Evolutionary conservation across 805 yeast species (phyloP).

Genomic region (Kodamaea kaohsiungensis): DNA sequence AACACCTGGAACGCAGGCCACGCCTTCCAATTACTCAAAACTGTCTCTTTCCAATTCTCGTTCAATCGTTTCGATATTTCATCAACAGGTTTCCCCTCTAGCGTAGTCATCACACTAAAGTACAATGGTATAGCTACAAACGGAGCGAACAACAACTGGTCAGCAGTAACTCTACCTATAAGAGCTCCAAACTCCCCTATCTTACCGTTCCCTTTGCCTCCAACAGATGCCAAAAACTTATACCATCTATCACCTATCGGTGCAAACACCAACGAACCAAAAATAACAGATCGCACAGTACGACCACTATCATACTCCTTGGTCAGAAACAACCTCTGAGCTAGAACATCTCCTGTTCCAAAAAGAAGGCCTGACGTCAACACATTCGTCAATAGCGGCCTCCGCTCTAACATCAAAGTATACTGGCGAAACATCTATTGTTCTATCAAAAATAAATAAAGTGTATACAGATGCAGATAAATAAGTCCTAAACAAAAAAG

Average conservation of each 20-base stretch:
- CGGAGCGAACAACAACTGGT: constrained; percentile 80
- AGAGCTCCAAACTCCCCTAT: constrained; percentile 5
- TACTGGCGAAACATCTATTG: constrained; percentile 4
- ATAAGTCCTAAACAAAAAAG: neutral
- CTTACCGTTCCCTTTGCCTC: neutral
- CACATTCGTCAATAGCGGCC: constrained; percentile 37
- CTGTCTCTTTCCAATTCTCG: constrained; percentile 63
- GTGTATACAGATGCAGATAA: neutral
- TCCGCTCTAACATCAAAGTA: neutral
- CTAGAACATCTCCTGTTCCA: constrained; percentile 74
- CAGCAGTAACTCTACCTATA: constrained; percentile 55
- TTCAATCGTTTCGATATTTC: constrained; percentile 45
- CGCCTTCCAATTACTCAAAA: constrained; percentile 74
- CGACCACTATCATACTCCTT: constrained; percentile 50
- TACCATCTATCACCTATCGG: constrained; percentile 79
- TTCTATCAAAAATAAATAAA: neutral
- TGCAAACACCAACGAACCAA: constrained; percentile 75
- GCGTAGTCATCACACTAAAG: constrained; percentile 61
- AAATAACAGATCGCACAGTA: constrained; percentile 62
- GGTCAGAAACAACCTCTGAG: constrained; percentile 56
- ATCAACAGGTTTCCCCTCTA: constrained; percentile 49
- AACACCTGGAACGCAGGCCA: constrained; percentile 89
- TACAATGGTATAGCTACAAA: constrained; percentile 69
- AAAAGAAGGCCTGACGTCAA: constrained; percentile 56
- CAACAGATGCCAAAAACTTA: constrained; percentile 36